Conservation (phyloP, 164 flowering plant genomes). For the Sextonia rubra region DNA sequence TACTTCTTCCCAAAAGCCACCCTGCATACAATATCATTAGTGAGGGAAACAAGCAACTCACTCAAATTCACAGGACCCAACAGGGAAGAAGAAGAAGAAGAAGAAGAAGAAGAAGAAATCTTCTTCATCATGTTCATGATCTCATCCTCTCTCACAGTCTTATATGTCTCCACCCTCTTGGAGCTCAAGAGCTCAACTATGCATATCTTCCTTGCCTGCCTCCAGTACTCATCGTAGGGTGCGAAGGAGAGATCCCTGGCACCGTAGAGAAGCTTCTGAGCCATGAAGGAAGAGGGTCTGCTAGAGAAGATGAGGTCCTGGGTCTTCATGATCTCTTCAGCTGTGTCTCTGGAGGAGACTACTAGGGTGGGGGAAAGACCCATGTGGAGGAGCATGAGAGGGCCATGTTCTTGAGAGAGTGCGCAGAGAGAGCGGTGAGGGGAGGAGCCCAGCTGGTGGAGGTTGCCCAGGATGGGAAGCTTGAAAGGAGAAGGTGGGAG, state of each 20-base stretch:
- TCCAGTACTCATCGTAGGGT: constrained; percentile 60
- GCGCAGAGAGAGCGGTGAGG: constrained; percentile 15
- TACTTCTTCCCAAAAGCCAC: constrained; percentile 20
- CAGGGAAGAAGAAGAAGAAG: constrained; percentile 2
- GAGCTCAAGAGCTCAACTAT: constrained; percentile 37
- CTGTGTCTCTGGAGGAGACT: constrained; percentile 23
- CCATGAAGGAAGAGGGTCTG: constrained; percentile 1
- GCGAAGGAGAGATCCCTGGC: constrained; percentile 38
- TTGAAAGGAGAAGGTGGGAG: constrained; percentile 6
- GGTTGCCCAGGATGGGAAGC: constrained; percentile 20
- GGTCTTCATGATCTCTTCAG: constrained; percentile 10
- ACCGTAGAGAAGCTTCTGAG: constrained; percentile 40
- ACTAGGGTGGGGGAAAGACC: constrained; percentile 20
- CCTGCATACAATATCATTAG: constrained; percentile 12
- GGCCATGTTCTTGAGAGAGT: constrained; percentile 12
- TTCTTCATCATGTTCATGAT: constrained; percentile 26
- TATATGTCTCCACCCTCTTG: constrained; percentile 41
- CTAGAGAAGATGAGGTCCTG: constrained; percentile 10
- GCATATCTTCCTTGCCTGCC: constrained; percentile 32
- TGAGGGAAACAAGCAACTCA: not conserved
- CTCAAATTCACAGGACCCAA: constrained; percentile 9
- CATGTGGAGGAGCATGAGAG: constrained; percentile 13
- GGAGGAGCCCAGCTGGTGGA: constrained; percentile 18
- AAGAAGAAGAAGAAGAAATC: not conserved
- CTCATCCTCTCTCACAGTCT: constrained; percentile 49